Evolutionary conservation across 2,329 filamentous ascomycete species (phyloP).

Genomic region (Nannizzia gypsea): DNA sequence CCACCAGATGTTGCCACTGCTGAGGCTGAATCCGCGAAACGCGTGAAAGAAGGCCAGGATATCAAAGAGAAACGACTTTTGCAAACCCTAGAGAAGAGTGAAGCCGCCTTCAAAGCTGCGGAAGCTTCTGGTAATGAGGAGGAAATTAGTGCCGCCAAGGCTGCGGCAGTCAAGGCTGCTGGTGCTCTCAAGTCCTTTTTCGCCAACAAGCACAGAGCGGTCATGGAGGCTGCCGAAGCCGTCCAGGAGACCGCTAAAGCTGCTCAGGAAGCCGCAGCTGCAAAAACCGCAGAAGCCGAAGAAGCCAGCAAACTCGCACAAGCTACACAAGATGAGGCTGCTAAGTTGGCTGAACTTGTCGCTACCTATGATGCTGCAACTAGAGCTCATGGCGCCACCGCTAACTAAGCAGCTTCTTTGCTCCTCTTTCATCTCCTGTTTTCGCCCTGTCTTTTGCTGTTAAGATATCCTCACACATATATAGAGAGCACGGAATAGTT

Average conservation of each 20-base stretch:
- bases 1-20: neutral
- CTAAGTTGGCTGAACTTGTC: neutral
- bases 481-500: neutral
- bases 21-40: neutral
- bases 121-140: neutral
- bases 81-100: neutral
- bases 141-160: too few relatives aligned
- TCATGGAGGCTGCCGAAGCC: too few relatives aligned
- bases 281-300: neutral
- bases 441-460: neutral
- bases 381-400: neutral
- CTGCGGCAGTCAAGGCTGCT: too few relatives aligned
- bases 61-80: neutral
- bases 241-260: neutral
- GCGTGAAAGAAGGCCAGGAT: neutral
- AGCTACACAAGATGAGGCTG: neutral
- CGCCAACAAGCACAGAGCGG: too few relatives aligned
- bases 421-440: neutral
- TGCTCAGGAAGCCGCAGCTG: neutral
- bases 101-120: neutral
- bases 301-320: neutral
- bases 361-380: too few relatives aligned
- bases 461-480: neutral
- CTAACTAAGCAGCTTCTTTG: neutral
- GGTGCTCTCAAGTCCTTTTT: too few relatives aligned